Base-by-base conservation (phyloP, 371 early-diverging fungal genomes). In the Mortierella sp. region DNA sequence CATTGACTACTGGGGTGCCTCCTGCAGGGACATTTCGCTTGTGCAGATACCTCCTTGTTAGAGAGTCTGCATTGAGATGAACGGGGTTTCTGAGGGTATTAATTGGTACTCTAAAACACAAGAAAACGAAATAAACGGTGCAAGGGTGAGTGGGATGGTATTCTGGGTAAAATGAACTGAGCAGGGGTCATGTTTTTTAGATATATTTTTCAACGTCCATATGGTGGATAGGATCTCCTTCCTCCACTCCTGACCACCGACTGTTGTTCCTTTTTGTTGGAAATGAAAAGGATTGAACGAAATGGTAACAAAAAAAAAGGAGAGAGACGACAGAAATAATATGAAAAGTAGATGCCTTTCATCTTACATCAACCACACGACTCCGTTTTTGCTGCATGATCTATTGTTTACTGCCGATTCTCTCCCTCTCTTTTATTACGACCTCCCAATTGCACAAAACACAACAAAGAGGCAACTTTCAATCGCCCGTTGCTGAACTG, bases 21-120 rank as follows among this genome's bases (percentile, higher is more conserved):
- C 43, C 29, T 14, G 44, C n/a, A 19, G 6, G 31, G 24, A 24
- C 14, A 39, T 45, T 72, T 65, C 81, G 81, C 53, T 66, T 72
- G 26, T 70, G 74, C 40, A 80, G 68, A 40, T 73, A 67, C 26
- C 81, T 69, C 37, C 64, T 70, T 22, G 77, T 73, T 67, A 76
- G 53, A 13, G 77, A 73, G 22, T 73, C 64, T 39, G 81, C 37
- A 39, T 61, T 71, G 37, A 74, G 47, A 43, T 79, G 31, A 24
- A 22, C 53, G 0, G 68, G 71, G 31, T 67, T 71, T 10, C 41
- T n/a, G n/a, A 50, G 10, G 44, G 67, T 58, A 22, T 34, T 55
- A 48, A 77, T 52, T 16, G 71, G 71, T 1, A 77, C 29, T 2
- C 70, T 77, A 44, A 43, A 44, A 44, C 31, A 24, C 3, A 39